Percentiles rank a stretch among this genome's conserved stretches.
These are phyloP conservation scores for Pythium folliculosum DNA, from an alignment of 352 stramenopile species.

Conservation along the genomic window DNA sequence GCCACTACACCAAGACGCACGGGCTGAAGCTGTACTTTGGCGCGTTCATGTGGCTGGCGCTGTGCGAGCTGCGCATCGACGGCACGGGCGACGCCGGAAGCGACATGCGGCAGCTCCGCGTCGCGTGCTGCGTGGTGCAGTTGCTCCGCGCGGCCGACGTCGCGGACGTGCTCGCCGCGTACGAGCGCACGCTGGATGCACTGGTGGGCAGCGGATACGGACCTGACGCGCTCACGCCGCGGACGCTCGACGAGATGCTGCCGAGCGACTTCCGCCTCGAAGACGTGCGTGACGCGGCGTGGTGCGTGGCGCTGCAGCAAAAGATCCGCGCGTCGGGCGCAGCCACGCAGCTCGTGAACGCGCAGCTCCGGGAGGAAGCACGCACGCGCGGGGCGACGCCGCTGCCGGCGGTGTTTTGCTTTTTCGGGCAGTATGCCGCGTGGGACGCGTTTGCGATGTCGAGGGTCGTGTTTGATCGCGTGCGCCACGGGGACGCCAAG, in stretches of 20 bases:
- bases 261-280: conserved; percentile 1
- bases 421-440: conserved; percentile 26
- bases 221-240: conserved; percentile 1
- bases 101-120: conserved; percentile 25
- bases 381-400: not conserved
- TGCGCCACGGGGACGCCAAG: conserved; percentile 13
- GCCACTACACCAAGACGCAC: conserved; percentile 27
- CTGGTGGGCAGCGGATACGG: conserved; percentile 2
- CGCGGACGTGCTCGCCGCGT: not conserved
- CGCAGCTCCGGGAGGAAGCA: not conserved
- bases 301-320: not conserved
- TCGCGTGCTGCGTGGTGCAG: conserved; percentile 20
- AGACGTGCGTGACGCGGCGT: not conserved
- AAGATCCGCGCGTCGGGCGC: not conserved
- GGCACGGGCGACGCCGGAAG: conserved; percentile 4
- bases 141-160: conserved; percentile 5
- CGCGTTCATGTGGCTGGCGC: conserved; percentile 26
- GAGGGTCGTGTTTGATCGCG: conserved; percentile 27
- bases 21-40: conserved; percentile 22
- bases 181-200: conserved; percentile 1
- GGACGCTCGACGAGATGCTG: not conserved
- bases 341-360: not conserved
- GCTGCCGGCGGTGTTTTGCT: conserved; percentile 19
- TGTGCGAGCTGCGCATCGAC: conserved; percentile 23
- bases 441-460: conserved; percentile 34